Conservation (phyloP, 495 filamentous ascomycete genomes). For the Cladorrhinum samala region DNA sequence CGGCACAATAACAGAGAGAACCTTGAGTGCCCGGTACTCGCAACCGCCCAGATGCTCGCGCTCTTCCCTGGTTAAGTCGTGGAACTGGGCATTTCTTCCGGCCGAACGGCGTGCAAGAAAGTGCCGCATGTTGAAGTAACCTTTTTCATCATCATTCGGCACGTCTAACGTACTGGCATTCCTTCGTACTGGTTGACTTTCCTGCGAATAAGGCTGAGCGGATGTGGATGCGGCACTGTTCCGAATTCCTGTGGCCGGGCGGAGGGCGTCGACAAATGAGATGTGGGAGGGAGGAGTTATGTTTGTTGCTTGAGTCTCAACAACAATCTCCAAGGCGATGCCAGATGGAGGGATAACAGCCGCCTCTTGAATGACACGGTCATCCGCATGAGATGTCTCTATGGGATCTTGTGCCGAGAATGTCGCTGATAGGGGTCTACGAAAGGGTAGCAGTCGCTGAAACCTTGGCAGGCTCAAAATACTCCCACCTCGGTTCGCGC, state of each 20-base stretch:
- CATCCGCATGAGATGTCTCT: background rate
- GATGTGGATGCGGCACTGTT: constrained; percentile 6
- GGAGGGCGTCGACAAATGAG: constrained; percentile 17
- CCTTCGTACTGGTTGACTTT: constrained; percentile 7
- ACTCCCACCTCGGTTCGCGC: constrained; percentile 7
- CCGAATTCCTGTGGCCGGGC: background rate
- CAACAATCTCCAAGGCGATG: too few relatives aligned
- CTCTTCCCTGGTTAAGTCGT: constrained; percentile 59
- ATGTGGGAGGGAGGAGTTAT: constrained; percentile 23
- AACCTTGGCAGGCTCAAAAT: constrained; percentile 6
- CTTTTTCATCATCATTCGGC: constrained; percentile 3
- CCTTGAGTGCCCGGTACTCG: constrained; percentile 72
- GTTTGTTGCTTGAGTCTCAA: too few relatives aligned
- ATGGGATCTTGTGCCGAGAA: background rate
- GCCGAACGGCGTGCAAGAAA: constrained; percentile 34
- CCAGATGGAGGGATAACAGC: too few relatives aligned
- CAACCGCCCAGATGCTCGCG: constrained; percentile 68
- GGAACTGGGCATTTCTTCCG: constrained; percentile 69
- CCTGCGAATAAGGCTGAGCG: background rate
- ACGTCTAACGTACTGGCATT: background rate
- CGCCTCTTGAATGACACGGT: background rate
- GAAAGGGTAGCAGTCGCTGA: constrained; percentile 11
- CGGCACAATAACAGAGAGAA: constrained; percentile 65
- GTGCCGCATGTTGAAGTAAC: constrained; percentile 11
- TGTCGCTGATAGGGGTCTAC: constrained; percentile 5